Evolutionary conservation across 139 green algal species (phyloP), one percentile per base, ranked within the genome.

Genomic region (Coelastrella sp.): DNA sequence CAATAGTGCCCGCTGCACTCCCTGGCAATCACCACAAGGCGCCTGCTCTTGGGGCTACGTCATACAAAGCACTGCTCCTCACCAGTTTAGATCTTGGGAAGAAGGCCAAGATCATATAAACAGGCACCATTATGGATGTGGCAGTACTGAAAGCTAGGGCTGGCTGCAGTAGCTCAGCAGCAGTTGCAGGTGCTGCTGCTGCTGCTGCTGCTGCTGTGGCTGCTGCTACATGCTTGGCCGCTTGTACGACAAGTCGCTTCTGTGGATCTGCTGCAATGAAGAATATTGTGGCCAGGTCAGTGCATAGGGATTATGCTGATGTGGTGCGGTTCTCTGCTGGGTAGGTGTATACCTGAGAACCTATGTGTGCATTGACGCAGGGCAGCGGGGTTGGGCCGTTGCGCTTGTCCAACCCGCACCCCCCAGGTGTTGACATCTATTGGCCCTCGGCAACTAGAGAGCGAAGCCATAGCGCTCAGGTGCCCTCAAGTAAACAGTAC

Each of bases 71-170:
- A 15, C 61, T 70, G 61, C 61, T 76, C 8, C 86, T 68, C 22
- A 93, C 92, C 89, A 92, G 63, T 65, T 86, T 82, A 1, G 59
- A 81, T 58, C 81, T 73, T 7, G 95, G 94, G 1, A 90, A 90
- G 8, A 59, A 90, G 25, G 97, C 90, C 92, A 97, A 97, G 4
- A 95, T 22, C 0, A 88, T 56, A 49, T 97, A 97, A 0, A 97
- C 61, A 6, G 95, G 95, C 88, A 97, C 92, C 27, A 97, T 94
- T 6, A 89, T 85, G 11, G 96, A 79, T 6, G 95, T 97, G 14
- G 93, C 89, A 0, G 76, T 65, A 61, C 91, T 95, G 75, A 97
- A 97, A 5, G 94, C 92, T 3, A 61, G 22, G 17, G 91, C 82
- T 11, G 95, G 89, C 0, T 78, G 61, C 20, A 91, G 78, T 11